These are phyloP conservation scores for Chytridiales sp. DNA, from an alignment of 371 early-diverging fungal genomes.

Conservation along the genomic window DNA sequence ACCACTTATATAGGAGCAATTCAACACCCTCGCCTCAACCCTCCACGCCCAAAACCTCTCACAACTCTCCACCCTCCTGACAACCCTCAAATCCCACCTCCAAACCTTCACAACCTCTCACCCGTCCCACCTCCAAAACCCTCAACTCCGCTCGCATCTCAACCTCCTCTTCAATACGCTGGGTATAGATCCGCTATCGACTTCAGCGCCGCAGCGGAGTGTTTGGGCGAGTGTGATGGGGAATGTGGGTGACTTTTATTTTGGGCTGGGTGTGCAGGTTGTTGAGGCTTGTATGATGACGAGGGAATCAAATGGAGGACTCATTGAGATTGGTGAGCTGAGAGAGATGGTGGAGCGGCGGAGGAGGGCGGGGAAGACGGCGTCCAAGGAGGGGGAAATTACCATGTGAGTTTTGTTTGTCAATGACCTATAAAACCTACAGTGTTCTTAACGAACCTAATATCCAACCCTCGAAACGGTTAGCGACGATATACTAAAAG, in stretches of 20 bases:
- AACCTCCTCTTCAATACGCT: slow-evolving; percentile 90
- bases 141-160: slow-evolving; percentile 85
- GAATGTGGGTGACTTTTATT: slow-evolving; percentile 97
- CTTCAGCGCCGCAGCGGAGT: slow-evolving; percentile 88
- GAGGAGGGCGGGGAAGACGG: slow-evolving; percentile 58
- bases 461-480: background rate
- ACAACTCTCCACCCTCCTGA: slow-evolving; percentile 69
- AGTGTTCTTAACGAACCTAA: background rate
- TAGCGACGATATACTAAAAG: slow-evolving; percentile 73
- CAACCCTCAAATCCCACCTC: slow-evolving; percentile 74
- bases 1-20: slow-evolving; percentile 23
- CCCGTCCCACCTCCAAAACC: slow-evolving; percentile 83
- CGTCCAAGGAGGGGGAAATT: slow-evolving; percentile 46
- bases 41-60: slow-evolving; percentile 39
- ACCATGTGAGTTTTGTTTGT: slow-evolving; percentile 40
- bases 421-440: background rate
- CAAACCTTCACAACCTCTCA: slow-evolving; percentile 80
- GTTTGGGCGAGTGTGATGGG: slow-evolving; percentile 93
- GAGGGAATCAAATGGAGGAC: slow-evolving; percentile 83
- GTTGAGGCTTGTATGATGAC: slow-evolving; percentile 80
- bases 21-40: slow-evolving; percentile 38
- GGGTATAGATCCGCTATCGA: slow-evolving; percentile 87
- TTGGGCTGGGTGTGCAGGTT: slow-evolving; percentile 90
- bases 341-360: slow-evolving; percentile 63
- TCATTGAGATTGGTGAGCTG: slow-evolving; percentile 81